Base-by-base conservation (phyloP, 1,139 yeast species). In the Geotrichum klebahnii region DNA sequence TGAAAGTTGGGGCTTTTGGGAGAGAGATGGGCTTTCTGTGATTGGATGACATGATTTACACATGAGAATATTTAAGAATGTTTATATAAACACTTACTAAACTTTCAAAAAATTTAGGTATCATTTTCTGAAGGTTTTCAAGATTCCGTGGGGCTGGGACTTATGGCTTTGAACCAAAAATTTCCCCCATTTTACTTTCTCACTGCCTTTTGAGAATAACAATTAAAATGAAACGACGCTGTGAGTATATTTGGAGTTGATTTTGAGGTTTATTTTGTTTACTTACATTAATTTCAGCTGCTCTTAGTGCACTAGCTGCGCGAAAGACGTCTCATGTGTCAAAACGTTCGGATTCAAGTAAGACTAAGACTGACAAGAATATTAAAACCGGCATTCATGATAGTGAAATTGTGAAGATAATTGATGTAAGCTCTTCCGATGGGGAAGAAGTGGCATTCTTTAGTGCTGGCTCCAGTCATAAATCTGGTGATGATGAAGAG, bases 301-400 rank as follows among this genome's bases (percentile, higher is more conserved):
- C 47, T 19, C 22, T 44, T 23, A 44, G 47, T 31, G 47, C 47
- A 5, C 29, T 44, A 2, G 35, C 44, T 29, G 31, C 36, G 17
- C 44, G 32, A 28, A 29, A 24, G 36, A 28, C 44, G 26, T 31
- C 26, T 33, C 12, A 33, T n/a, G 37, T 3, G 2, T 17, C 37
- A 33, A 33, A 33, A 19, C 10, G 20, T 33, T 17, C 37, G 16
- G 37, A 16, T 19, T 3, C 37, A 12, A 3, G 10, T n/a, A 17
- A 33, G 19, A 35, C 5, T 3, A 35, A 4, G 8, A 5, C 20
- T 17, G 20, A 5, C 20, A 35, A 35, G 17, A 35, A 14, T 17
- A 35, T 14, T 19, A 8, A 17, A 16, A n/a, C 5, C 20, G 5
- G 23, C 20, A 5, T 22, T 16, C 20, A 17, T 35, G 20, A 8